Evolutionary conservation across 192 early-diverging fungal species (phyloP).

Genomic region (Coemansia sp.): DNA sequence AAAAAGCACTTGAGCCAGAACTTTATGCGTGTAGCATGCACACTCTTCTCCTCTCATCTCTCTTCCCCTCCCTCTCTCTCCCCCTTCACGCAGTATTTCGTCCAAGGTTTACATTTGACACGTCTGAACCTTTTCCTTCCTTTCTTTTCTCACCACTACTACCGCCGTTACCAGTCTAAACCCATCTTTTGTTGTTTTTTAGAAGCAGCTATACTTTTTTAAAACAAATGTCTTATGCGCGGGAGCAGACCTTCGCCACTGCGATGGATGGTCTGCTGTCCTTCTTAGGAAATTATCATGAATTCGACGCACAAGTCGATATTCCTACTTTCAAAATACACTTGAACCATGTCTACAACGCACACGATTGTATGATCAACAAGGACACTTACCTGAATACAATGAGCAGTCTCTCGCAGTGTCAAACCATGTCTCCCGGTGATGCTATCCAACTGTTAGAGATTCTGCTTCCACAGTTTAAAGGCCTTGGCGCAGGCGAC

Average conservation of each 20-base stretch:
- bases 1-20: too few relatives aligned
- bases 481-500: background rate
- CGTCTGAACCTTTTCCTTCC: background rate
- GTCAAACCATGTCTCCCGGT: background rate
- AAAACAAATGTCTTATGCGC: background rate
- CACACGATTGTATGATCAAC: background rate
- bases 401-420: background rate
- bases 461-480: constrained; percentile 10
- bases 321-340: background rate
- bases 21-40: background rate
- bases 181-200: background rate
- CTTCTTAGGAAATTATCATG: background rate
- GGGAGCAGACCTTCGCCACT: background rate
- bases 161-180: background rate
- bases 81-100: background rate
- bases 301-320: background rate
- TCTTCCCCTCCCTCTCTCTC: background rate
- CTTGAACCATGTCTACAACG: background rate
- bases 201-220: background rate
- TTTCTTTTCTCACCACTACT: constrained; percentile 1
- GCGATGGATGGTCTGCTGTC: background rate
- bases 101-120: background rate
- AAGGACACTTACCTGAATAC: constrained; percentile 1
- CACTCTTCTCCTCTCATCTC: background rate
- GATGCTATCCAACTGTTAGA: constrained; percentile 12